These are phyloP conservation scores for Trametes cubensis DNA, from an alignment of 768 basidiomycete genomes.

Conservation along the genomic window DNA sequence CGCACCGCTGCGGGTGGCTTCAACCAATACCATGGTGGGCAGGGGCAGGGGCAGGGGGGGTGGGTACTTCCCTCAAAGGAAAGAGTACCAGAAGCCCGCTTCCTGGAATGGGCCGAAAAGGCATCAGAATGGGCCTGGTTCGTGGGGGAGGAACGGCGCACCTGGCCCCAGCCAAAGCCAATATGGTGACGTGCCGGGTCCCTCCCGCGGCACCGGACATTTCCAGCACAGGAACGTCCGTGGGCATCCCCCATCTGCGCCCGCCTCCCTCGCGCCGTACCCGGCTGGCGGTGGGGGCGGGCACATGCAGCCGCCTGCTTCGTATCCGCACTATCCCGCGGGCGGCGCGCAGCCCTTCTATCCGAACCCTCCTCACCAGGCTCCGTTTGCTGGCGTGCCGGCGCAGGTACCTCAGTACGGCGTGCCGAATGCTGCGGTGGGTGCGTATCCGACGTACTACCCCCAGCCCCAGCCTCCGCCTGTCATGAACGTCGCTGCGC, in stretches of 20 bases:
- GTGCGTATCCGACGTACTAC: background rate
- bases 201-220: slow-evolving; percentile 3
- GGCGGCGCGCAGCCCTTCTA: slow-evolving; percentile 4
- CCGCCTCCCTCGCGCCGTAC: slow-evolving; percentile 12
- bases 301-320: background rate
- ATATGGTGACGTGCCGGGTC: slow-evolving; percentile 9
- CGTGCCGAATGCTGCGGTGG: background rate
- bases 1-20: slow-evolving; percentile 5
- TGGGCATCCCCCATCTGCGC: background rate
- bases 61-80: background rate
- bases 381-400: background rate
- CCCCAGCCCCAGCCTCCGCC: slow-evolving; percentile 6
- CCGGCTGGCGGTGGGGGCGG: slow-evolving; percentile 6
- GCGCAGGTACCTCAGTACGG: slow-evolving; percentile 1
- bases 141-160: slow-evolving; percentile 1
- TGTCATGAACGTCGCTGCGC: background rate
- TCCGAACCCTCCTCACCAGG: background rate
- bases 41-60: no score
- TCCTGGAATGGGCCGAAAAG: slow-evolving; percentile 17
- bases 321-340: background rate
- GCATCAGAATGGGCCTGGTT: background rate
- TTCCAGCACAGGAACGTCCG: slow-evolving; percentile 16
- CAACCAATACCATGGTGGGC: background rate
- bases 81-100: background rate
- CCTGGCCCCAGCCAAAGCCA: slow-evolving; percentile 18